Evolutionary conservation across 2,329 filamentous ascomycete species (phyloP).

Genomic region (Hypoxylon rubiginosum): DNA sequence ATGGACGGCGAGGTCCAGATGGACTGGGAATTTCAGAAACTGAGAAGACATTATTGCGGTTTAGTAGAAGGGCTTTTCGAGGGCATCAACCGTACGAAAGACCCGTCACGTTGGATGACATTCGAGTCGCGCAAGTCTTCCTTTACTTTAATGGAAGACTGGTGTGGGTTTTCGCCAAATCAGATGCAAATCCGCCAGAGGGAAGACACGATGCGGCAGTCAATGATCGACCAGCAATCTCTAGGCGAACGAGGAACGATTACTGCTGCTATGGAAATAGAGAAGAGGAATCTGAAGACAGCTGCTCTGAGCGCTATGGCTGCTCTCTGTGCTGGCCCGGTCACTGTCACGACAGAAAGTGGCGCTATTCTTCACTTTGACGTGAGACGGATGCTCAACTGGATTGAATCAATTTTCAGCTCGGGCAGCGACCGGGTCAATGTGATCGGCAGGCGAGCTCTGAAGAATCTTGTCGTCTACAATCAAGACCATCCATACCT

Average conservation of each 20-base stretch:
- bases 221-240: slow-evolving; percentile 83
- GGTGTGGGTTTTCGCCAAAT: slow-evolving; percentile 97
- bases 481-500: slow-evolving; percentile 90
- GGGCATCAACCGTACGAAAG: slow-evolving; percentile 85
- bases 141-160: slow-evolving; percentile 97
- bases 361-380: slow-evolving; percentile 92
- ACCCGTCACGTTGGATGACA: slow-evolving; percentile 94
- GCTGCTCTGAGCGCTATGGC: slow-evolving; percentile 97
- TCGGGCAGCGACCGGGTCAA: slow-evolving; percentile 93
- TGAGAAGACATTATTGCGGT: slow-evolving; percentile 94
- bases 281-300: slow-evolving; percentile 91
- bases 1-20: slow-evolving; percentile 96
- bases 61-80: slow-evolving; percentile 94
- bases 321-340: slow-evolving; percentile 85
- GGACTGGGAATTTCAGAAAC: slow-evolving; percentile 92
- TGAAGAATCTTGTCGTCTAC: slow-evolving; percentile 90
- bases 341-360: slow-evolving; percentile 89
- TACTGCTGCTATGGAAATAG: slow-evolving; percentile 94
- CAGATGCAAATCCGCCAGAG: slow-evolving; percentile 83
- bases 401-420: slow-evolving; percentile 96
- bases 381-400: slow-evolving; percentile 89
- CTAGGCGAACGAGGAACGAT: slow-evolving; percentile 81
- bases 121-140: slow-evolving; percentile 96
- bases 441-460: slow-evolving; percentile 85
- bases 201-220: slow-evolving; percentile 89